Evolutionary conservation across 306 rosid genomes (phyloP).

Genomic region (Albizia julibrissin): DNA sequence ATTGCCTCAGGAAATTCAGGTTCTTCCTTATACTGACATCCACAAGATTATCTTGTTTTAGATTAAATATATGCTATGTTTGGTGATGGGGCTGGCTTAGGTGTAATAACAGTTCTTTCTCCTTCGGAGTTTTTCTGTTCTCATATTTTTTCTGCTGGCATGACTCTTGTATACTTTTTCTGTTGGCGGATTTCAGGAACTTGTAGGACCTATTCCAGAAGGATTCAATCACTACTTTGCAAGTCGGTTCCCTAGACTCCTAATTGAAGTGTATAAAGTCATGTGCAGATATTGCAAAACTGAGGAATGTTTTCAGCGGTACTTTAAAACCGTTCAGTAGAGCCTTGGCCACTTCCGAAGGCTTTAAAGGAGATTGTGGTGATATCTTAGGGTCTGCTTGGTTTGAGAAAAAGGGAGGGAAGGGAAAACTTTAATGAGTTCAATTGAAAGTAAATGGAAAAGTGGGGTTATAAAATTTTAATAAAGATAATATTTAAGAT

Average conservation of each 20-base stretch:
- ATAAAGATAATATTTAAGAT: too few species aligned
- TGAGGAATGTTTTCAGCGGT: slow-evolving; percentile 59
- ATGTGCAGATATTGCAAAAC: slow-evolving; percentile 47
- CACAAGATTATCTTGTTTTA: neutral
- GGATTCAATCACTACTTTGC: slow-evolving; percentile 68
- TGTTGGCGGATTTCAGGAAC: slow-evolving; percentile 36
- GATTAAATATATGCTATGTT: neutral
- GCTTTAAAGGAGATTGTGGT: neutral
- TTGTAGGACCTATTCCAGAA: slow-evolving; percentile 65
- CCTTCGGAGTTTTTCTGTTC: neutral
- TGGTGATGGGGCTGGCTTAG: neutral
- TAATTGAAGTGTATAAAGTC: slow-evolving; percentile 66
- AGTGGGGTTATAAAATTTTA: too few species aligned
- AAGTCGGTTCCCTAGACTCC: slow-evolving; percentile 64
- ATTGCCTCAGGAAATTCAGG: slow-evolving; percentile 82
- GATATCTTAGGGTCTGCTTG: neutral
- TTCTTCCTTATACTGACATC: slow-evolving; percentile 31
- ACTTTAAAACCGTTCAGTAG: slow-evolving; percentile 42
- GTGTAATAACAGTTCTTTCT: neutral
- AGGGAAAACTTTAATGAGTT: too few species aligned
- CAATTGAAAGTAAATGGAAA: too few species aligned
- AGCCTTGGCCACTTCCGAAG: neutral
- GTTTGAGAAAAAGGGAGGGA: too few species aligned
- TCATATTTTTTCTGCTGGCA: neutral
- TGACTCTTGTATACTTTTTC: slow-evolving; percentile 2